Evolutionary conservation across 371 early-diverging fungal genomes (phyloP), one percentile per base, ranked within the genome.

Genomic region (Massospora cicadina): DNA sequence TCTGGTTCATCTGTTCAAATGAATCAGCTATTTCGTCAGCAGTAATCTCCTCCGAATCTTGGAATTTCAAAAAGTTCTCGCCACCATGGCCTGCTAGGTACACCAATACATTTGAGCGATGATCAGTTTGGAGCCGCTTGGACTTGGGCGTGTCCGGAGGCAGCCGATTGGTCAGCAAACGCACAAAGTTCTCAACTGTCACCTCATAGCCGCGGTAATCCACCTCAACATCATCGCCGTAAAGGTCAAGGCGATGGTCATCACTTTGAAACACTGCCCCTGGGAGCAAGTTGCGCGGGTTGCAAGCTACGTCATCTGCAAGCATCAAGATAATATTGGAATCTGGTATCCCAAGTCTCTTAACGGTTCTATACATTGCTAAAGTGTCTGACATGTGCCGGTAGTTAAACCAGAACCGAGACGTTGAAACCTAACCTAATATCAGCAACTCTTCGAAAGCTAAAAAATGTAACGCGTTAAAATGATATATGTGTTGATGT

Each of bases 61-160:
- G 98, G 71, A 97, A 95, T 74, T 97, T 97, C 58, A 97, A 72
- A 69, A 98, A 95, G 66, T 93, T 95, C 68, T 95, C 93, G 31
- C 98, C 98, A 30, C 98, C 98, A 71, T 98, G 96, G 0, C 98
- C 98, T 1, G 98, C 95, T 92, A 98, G 91, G 69, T 88, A 98
- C 2, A 98, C 87, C 27, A 97, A 74, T 13, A 97, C 82, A 69
- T 95, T 94, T 66, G 90, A 90, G 29, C 91, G 80, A 68, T 95
- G 95, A 71, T 98, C 95, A 0, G 94, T 88, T 67, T 92, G 67
- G 26, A 98, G 75, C 24, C 95, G 83, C 71, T 98, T 98, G 28
- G 33, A 25, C n/a, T 64, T 64, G 21, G 54, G 53, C 2, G 32
- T 24, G 32, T 26, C 27, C 1, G 29, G 33, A 2, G 61, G 61